Percentiles rank a stretch among this genome's conserved stretches.
These are phyloP conservation scores for Chlorencoelia australis DNA, from an alignment of 2,329 filamentous ascomycete genomes.

Conservation along the genomic window DNA sequence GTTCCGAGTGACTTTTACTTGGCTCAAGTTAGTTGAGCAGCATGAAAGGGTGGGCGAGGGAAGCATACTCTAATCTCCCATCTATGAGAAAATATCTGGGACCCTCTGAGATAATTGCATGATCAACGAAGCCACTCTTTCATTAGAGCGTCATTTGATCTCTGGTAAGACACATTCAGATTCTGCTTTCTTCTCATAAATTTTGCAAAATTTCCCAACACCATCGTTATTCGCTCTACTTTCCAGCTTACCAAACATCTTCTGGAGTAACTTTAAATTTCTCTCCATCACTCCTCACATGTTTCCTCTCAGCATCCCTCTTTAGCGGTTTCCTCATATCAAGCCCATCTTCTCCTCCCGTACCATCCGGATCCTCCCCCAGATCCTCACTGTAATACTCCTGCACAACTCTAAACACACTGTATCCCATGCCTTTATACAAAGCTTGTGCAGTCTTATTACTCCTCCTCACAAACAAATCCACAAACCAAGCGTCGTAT, in stretches of 20 bases:
- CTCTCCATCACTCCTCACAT: slow-evolving; percentile 74
- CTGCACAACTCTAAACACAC: slow-evolving; percentile 77
- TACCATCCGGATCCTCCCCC: slow-evolving; percentile 59
- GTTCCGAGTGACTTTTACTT: too few species aligned
- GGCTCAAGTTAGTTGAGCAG: too few species aligned
- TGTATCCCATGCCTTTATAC: slow-evolving; percentile 88
- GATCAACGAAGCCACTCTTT: too few species aligned
- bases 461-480: slow-evolving; percentile 83
- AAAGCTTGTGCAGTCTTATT: slow-evolving; percentile 81
- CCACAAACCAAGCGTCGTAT: slow-evolving; percentile 86
- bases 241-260: slow-evolving; percentile 62
- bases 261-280: slow-evolving; percentile 66
- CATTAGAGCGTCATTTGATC: too few species aligned
- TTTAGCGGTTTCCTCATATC: slow-evolving; percentile 93
- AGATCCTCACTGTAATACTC: slow-evolving; percentile 89
- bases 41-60: too few species aligned
- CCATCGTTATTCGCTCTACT: too few species aligned
- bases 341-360: slow-evolving; percentile 82
- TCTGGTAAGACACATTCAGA: too few species aligned
- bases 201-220: too few species aligned
- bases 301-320: slow-evolving; percentile 65
- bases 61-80: too few species aligned
- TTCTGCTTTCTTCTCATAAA: too few species aligned
- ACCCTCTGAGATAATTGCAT: too few species aligned
- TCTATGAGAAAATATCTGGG: too few species aligned